These are phyloP conservation scores for Posidonia oceanica DNA, from an alignment of 116 monocot genomes.

Conservation along the genomic window DNA sequence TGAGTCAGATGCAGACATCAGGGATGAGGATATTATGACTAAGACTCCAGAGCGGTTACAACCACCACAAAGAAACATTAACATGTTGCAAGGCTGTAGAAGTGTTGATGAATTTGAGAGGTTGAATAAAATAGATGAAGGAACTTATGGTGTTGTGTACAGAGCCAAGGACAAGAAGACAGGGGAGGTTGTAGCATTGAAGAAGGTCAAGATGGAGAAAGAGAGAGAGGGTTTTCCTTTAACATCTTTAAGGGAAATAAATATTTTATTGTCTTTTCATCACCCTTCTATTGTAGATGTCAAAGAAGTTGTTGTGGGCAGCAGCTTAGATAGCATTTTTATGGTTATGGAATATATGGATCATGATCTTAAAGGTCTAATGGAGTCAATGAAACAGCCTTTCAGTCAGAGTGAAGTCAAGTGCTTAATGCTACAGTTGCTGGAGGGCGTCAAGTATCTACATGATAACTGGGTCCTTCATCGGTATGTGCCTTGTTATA, in stretches of 20 bases:
- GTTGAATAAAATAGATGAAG: conserved; percentile 81
- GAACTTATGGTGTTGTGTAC: conserved; percentile 94
- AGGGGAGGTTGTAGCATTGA: conserved; percentile 77
- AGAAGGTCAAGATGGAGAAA: conserved; percentile 93
- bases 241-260: conserved; percentile 80
- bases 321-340: conserved; percentile 65
- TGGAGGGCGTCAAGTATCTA: conserved; percentile 69
- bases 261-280: conserved; percentile 74
- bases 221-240: conserved; percentile 85
- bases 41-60: conserved; percentile 22
- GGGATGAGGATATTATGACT: conserved; percentile 15
- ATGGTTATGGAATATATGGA: conserved; percentile 98
- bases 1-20: conserved; percentile 26
- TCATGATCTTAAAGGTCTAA: conserved; percentile 73
- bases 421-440: conserved; percentile 82
- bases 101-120: conserved; percentile 89
- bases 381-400: conserved; percentile 75
- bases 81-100: conserved; percentile 80
- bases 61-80: conserved; percentile 47
- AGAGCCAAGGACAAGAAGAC: conserved; percentile 80
- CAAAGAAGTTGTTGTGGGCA: conserved; percentile 87
- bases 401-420: conserved; percentile 87
- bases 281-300: conserved; percentile 84
- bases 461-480: conserved; percentile 97
- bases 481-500: conserved; percentile 30